phyloP scores from a whole-genome alignment of 257 asterid genomes.

The Fraxinus cuspidata region DNA sequence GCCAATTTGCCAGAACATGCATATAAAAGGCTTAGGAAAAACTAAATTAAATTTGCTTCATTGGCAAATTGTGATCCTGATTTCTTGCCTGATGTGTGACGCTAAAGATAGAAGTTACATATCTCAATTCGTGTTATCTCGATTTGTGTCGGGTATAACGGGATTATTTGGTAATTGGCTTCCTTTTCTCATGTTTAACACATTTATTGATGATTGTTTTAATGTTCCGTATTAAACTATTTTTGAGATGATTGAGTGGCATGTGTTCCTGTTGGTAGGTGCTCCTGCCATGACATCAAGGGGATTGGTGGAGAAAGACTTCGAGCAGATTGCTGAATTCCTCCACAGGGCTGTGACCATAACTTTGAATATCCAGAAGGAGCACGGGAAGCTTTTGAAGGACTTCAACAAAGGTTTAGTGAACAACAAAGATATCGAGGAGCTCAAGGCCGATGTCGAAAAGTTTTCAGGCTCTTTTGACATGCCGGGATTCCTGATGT shows the following conservation, averaged over 20 bases:
- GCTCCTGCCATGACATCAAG: slow-evolving; percentile 97
- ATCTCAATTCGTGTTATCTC: no score
- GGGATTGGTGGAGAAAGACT: slow-evolving; percentile 95
- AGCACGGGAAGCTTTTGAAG: slow-evolving; percentile 82
- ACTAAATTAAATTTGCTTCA: no score
- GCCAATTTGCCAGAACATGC: no score
- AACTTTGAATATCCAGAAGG: slow-evolving; percentile 85
- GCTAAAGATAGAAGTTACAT: no score
- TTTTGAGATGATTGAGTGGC: neutral
- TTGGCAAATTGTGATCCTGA: no score
- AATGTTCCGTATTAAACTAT: neutral
- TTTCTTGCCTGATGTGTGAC: no score
- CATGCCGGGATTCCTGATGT: slow-evolving; percentile 90
- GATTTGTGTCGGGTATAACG: no score
- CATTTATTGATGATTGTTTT: no score
- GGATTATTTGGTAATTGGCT: no score
- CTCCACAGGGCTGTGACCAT: slow-evolving; percentile 83
- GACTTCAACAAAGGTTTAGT: slow-evolving; percentile 93
- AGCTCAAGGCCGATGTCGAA: slow-evolving; percentile 86
- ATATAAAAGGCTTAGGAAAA: no score
- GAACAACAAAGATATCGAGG: slow-evolving; percentile 79
- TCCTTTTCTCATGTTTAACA: no score
- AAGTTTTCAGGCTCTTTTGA: slow-evolving; percentile 77
- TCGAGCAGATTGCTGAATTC: slow-evolving; percentile 88
- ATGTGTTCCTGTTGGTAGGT: slow-evolving; percentile 44